These are phyloP conservation scores for Cordyceps militaris DNA, from an alignment of 2,329 filamentous ascomycete species.

Conservation along the genomic window DNA sequence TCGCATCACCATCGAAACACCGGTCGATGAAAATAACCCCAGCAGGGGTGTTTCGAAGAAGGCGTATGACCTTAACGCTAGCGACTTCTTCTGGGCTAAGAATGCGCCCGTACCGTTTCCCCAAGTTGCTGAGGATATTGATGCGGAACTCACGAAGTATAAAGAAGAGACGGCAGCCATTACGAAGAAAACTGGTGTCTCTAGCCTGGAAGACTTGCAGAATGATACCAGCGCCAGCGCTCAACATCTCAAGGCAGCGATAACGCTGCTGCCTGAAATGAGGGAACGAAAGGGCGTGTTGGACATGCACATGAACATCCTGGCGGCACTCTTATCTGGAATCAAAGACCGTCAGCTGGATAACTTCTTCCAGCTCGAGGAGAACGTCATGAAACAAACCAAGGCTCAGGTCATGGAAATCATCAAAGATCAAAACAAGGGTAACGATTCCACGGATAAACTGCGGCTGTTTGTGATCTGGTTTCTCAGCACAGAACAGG, in stretches of 20 bases:
- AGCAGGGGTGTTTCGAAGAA: conserved; percentile 74
- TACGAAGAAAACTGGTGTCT: conserved; percentile 89
- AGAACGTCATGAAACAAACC: conserved; percentile 84
- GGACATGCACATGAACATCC: conserved; percentile 99
- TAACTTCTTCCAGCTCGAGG: conserved; percentile 92
- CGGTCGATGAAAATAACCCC: conserved; percentile 69
- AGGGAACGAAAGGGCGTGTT: conserved; percentile 86
- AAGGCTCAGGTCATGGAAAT: conserved; percentile 84
- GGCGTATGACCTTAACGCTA: conserved; percentile 80
- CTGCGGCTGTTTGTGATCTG: conserved; percentile 93
- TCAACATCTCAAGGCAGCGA: conserved; percentile 91
- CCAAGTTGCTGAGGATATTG: conserved; percentile 93
- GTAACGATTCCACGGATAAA: conserved; percentile 79
- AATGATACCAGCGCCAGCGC: conserved; percentile 84
- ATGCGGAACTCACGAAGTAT: conserved; percentile 86
- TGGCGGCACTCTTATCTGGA: conserved; percentile 65
- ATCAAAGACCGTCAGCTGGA: conserved; percentile 95
- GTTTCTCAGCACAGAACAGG: conserved; percentile 89
- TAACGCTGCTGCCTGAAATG: conserved; percentile 85
- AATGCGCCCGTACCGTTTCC: conserved; percentile 89
- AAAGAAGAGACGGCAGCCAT: conserved; percentile 93
- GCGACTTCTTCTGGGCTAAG: conserved; percentile 94
- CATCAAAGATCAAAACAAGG: conserved; percentile 74
- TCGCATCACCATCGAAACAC: conserved; percentile 84
- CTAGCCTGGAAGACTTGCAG: conserved; percentile 85